These are phyloP conservation scores for Moesziomyces globuligerus DNA, from an alignment of 1,284 basidiomycete genomes.

Conservation along the genomic window DNA sequence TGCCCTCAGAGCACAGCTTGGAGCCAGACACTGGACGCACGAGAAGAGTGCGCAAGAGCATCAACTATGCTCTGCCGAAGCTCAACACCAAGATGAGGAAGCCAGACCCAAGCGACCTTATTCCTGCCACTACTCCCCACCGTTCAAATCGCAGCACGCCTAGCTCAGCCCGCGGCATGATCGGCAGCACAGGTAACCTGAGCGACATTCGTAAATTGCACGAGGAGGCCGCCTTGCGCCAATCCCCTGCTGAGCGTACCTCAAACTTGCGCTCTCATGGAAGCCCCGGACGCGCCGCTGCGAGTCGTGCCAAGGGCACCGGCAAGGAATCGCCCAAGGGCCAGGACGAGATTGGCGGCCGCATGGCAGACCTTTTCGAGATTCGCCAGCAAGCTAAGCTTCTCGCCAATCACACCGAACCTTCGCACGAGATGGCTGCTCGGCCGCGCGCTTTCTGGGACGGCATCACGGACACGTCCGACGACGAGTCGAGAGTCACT, in stretches of 20 bases:
- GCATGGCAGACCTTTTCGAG: constrained; percentile 37
- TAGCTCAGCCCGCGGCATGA: constrained; percentile 19
- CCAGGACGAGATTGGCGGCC: constrained; percentile 14
- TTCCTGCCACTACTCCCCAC: constrained; percentile 39
- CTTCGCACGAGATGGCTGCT: not conserved
- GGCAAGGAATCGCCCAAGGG: not conserved
- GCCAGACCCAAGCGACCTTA: constrained; percentile 55
- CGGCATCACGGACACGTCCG: constrained; percentile 27
- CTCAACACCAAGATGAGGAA: constrained; percentile 68
- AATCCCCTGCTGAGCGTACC: constrained; percentile 28
- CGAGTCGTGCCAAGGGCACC: not conserved
- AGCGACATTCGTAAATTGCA: constrained; percentile 54
- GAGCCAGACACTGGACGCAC: constrained; percentile 32
- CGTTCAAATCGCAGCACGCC: constrained; percentile 20
- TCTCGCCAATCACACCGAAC: not conserved
- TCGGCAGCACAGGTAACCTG: constrained; percentile 51
- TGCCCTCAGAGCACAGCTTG: not conserved
- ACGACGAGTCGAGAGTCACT: constrained; percentile 47
- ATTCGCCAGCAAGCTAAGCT: constrained; percentile 15
- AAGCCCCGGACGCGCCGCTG: constrained; percentile 5
- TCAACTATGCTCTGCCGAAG: constrained; percentile 66
- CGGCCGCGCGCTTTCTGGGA: constrained; percentile 18
- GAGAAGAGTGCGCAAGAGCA: constrained; percentile 56
- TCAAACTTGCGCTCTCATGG: constrained; percentile 16
- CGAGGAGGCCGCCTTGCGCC: constrained; percentile 35